Evolutionary conservation across 2,329 filamentous ascomycete genomes (phyloP), one percentile per base, ranked within the genome.

Genomic region (Balansia obtecta): DNA sequence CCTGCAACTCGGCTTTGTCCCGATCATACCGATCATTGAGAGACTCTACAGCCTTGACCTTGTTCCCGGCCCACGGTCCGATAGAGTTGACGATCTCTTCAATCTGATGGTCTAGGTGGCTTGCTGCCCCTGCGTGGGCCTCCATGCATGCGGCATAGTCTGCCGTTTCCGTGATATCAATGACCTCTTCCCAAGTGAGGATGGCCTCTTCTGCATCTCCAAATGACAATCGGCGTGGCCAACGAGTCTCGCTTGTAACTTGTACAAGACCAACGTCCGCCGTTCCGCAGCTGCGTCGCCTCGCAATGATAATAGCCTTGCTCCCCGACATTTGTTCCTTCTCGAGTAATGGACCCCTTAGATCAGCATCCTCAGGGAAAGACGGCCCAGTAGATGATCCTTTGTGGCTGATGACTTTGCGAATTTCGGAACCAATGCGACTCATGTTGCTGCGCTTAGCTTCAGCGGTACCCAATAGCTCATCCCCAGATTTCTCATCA

Each of bases 141-240:
- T 63, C 53, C 7, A 63, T 61, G 11, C 58, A 64, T 16, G 53
- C 52, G 12, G 59, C 41, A 39, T 63, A 60, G 37, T 59, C 56
- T 2, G 56, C 50, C 6, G 52, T 49, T 16, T 73, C 69, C 32
- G 57, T 55, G 2, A 74, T 53, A 50, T 70, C 67, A 4, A 71
- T 64, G 27, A 83, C 65, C 45, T 78, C 74, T 5, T 77, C 70
- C 85, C 85, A 89, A 15, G 68, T 71, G 1, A 89, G 68, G 8
- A 90, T 68, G n/a, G 82, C 85, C 53, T 88, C 83, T 65, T 87
- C 85, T 1, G 83, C 86, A 43, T 83, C 75, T 52, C 83, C 82
- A 63, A 90, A 90, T 4, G 85, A 89, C 55, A 90, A 73, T 42
- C 85, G 78, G 1, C 85, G 80, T 1, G 85, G 79, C 77, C 83